Percentiles rank a stretch among this genome's conserved stretches.
These are phyloP conservation scores for Dictyostelium citrinum DNA, from an alignment of 78 protist genomes.

Conservation along the genomic window DNA sequence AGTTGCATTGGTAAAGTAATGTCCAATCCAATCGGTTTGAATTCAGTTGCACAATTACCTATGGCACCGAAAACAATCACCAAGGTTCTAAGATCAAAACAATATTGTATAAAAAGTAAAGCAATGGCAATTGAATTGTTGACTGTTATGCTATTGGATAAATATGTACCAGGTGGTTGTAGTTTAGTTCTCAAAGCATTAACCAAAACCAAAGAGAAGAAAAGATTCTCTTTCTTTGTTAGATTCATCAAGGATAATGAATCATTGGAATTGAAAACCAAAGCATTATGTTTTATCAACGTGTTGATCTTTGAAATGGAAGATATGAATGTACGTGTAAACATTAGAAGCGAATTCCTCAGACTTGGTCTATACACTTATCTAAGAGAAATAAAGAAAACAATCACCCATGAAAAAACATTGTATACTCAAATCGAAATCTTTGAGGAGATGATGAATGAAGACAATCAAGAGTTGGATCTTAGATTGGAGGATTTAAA, in stretches of 20 bases:
- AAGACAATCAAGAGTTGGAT: constrained; percentile 59
- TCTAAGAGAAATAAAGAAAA: not conserved
- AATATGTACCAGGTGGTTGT: constrained; percentile 70
- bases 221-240: constrained; percentile 45
- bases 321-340: constrained; percentile 39
- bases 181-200: constrained; percentile 51
- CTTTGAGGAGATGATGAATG: constrained; percentile 73
- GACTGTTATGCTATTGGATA: constrained; percentile 61
- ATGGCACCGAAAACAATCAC: constrained; percentile 34
- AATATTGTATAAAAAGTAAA: constrained; percentile 26
- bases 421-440: constrained; percentile 55
- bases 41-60: constrained; percentile 13
- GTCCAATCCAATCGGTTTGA: constrained; percentile 35
- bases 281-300: constrained; percentile 63
- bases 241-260: constrained; percentile 51
- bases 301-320: constrained; percentile 66
- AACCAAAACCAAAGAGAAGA: constrained; percentile 57
- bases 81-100: constrained; percentile 47
- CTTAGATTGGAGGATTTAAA: constrained; percentile 45
- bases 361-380: constrained; percentile 45
- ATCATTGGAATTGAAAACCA: constrained; percentile 69
- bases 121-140: constrained; percentile 49
- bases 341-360: constrained; percentile 33
- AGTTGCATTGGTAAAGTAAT: constrained; percentile 32
- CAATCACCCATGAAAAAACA: constrained; percentile 5